phyloP scores from a whole-genome alignment of 441 rosid genomes.

The Breynia disticha region DNA sequence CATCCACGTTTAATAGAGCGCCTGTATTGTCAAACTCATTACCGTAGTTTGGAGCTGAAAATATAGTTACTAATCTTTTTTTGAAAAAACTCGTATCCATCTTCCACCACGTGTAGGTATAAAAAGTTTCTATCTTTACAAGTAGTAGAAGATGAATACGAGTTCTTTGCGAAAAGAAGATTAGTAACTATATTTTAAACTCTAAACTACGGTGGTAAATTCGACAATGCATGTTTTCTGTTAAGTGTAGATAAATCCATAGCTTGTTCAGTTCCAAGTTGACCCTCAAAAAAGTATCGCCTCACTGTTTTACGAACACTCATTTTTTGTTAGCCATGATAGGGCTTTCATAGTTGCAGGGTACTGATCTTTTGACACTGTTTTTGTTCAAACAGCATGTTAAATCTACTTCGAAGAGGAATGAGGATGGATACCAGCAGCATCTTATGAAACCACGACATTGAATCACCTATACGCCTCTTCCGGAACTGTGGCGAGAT shows the following conservation, averaged over 20 bases:
- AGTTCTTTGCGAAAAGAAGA: constrained; percentile 78
- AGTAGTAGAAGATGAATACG: constrained; percentile 98
- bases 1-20: constrained; percentile 77
- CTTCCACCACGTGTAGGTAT: constrained; percentile 80
- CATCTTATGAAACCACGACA: too few species aligned
- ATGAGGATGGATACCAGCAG: too few species aligned
- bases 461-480: too few species aligned
- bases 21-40: constrained; percentile 98
- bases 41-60: constrained; percentile 96
- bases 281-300: constrained; percentile 64
- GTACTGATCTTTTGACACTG: constrained; percentile 7
- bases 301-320: background rate
- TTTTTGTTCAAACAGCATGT: constrained; percentile 5
- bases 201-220: constrained; percentile 97
- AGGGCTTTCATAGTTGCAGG: background rate
- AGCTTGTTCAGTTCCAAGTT: constrained; percentile 48
- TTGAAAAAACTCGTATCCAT: constrained; percentile 85
- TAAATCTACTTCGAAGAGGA: too few species aligned
- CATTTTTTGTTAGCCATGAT: background rate
- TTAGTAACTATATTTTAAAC: constrained; percentile 92
- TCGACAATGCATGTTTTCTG: constrained; percentile 89
- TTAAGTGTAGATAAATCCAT: constrained; percentile 71
- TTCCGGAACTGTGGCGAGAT: too few species aligned
- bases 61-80: constrained; percentile 75
- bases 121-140: constrained; percentile 9